Evolutionary conservation across 2,329 filamentous ascomycete species (phyloP).

Genomic region (Epichloe hybrida): DNA sequence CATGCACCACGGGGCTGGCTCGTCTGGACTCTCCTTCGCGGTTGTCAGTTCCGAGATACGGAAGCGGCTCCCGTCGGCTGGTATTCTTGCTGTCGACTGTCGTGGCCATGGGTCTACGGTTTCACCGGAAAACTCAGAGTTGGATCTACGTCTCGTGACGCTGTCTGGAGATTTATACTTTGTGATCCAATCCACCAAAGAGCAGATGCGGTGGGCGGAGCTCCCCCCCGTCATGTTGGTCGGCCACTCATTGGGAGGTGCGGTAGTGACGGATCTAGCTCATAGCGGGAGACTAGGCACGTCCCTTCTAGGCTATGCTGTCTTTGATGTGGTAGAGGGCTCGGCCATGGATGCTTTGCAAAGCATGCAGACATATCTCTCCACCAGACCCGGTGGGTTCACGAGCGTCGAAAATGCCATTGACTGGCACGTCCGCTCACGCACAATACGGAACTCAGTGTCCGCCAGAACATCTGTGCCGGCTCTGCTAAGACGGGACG

Average conservation of each 20-base stretch:
- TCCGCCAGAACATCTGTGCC: constrained; percentile 86
- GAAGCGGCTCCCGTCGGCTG: constrained; percentile 63
- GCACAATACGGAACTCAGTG: constrained; percentile 69
- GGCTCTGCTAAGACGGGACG: constrained; percentile 48
- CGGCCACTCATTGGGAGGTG: constrained; percentile 85
- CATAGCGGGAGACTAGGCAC: constrained; percentile 50
- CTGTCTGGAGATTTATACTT: constrained; percentile 59
- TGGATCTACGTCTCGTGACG: constrained; percentile 60
- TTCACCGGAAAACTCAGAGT: constrained; percentile 23
- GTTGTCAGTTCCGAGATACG: constrained; percentile 65
- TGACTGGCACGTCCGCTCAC: constrained; percentile 84
- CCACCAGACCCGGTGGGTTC: constrained; percentile 67
- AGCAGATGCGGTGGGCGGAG: constrained; percentile 56
- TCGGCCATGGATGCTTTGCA: constrained; percentile 89
- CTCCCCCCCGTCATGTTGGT: constrained; percentile 73
- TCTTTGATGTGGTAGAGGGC: constrained; percentile 90
- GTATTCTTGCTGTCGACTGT: constrained; percentile 74
- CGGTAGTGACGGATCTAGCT: constrained; percentile 79
- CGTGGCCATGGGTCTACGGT: constrained; percentile 69
- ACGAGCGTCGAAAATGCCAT: constrained; percentile 66
- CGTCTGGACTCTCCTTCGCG: constrained; percentile 85
- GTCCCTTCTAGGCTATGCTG: constrained; percentile 69
- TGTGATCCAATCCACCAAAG: constrained; percentile 54
- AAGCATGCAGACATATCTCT: constrained; percentile 87
- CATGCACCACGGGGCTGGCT: constrained; percentile 88